Evolutionary conservation across 352 stramenopile species (phyloP), one percentile per base, ranked within the genome.

Genomic region (Pythium periplocum): DNA sequence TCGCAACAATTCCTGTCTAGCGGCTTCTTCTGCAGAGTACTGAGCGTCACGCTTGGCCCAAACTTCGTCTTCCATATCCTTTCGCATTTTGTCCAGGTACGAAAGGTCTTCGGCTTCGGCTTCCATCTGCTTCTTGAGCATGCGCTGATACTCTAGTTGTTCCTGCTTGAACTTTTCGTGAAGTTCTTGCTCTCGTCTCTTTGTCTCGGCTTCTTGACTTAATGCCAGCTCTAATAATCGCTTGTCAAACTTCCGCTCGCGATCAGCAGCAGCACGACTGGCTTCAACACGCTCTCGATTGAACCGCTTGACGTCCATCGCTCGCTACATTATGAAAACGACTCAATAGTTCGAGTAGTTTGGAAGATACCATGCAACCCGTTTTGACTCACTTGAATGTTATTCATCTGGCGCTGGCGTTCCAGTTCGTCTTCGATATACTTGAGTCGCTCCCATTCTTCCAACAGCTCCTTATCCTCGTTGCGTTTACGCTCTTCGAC

Each of bases 11-110:
- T 90, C 82, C 33, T 90, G 73, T 1, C 82, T 73, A 36, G 82
- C 82, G 7, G 71, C 71, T 59, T 90, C 75, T 51, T 93, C 82
- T 10, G 78, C 75, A 17, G 75, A 62, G 51, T 93, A 73, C 52
- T 90, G 71, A 6, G 75, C 79, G 31, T 93, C 82, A 3, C 69
- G 78, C 56, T 90, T 90, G 5, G 71, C 70, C 82, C 82, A 90
- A 9, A 93, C 79, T 31, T 83, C 52, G 26, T 86, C 65, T 50
- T 93, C 83, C 80, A 91, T 90, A n/a, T 90, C 74, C 36, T 86
- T 78, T 12, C 83, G 80, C 47, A 93, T 81, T 30, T 78, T 75
- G 53, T 90, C 79, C 43, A 88, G 44, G 26, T 76, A 66, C 32
- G 78, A 83, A 38, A 73, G 58, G 42, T 93, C 79, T 55, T 90